phyloP scores from a whole-genome alignment of 495 filamentous ascomycete genomes.

The Aspergillus incahuasiensis region DNA sequence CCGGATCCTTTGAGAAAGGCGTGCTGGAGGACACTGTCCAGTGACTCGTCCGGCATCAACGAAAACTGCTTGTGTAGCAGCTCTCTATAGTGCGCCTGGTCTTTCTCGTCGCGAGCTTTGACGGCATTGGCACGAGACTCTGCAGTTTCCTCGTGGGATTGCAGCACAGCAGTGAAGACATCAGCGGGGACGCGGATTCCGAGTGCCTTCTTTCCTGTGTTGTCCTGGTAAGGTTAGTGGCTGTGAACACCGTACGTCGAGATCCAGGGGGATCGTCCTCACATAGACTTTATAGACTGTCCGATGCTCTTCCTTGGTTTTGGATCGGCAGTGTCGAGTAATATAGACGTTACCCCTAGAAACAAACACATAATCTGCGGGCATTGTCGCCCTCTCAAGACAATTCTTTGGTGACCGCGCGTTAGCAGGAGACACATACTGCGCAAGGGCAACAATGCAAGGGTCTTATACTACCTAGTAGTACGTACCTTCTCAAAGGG shows the following conservation, averaged over 20 bases:
- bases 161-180: conserved; percentile 29
- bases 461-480: not conserved
- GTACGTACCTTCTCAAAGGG: conserved; percentile 19
- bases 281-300: conserved; percentile 44
- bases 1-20: conserved; percentile 49
- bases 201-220: conserved; percentile 26
- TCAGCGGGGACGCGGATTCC: conserved; percentile 46
- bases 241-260: not conserved
- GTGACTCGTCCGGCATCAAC: conserved; percentile 35
- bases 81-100: conserved; percentile 25
- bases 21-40: conserved; percentile 37
- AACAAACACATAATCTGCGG: conserved; percentile 43
- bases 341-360: conserved; percentile 49
- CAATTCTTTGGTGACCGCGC: conserved; percentile 27
- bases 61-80: conserved; percentile 38
- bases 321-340: conserved; percentile 43
- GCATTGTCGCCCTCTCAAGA: conserved; percentile 19
- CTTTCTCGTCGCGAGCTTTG: conserved; percentile 32
- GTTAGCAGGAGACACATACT: conserved; percentile 7
- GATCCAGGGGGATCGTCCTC: conserved; percentile 6
- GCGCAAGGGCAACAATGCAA: conserved; percentile 11
- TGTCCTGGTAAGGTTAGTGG: conserved; percentile 22
- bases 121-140: conserved; percentile 37
- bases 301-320: conserved; percentile 38
- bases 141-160: conserved; percentile 31